Evolutionary conservation across 257 asterid genomes (phyloP).

Genomic region (Salvia splendens): DNA sequence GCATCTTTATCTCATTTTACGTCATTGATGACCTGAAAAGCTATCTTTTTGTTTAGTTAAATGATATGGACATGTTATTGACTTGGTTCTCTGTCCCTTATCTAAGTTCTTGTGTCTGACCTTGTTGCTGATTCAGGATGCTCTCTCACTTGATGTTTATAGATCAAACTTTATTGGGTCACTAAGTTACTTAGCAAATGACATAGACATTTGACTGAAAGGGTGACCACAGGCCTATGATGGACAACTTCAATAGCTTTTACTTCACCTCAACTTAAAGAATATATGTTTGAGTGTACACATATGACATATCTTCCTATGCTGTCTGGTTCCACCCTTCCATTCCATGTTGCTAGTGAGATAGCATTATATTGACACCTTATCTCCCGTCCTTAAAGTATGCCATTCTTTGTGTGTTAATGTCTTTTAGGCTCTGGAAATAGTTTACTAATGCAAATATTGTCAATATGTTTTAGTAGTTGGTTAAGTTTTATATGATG

Average conservation of each 20-base stretch:
- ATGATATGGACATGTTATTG: background rate
- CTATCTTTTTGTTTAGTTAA: background rate
- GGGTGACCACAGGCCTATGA: background rate
- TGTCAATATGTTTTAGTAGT: background rate
- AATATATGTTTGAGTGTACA: background rate
- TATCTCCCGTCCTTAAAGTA: background rate
- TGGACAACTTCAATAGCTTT: no score
- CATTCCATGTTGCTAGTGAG: background rate
- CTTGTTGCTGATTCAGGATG: conserved; percentile 1
- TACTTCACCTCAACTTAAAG: no score
- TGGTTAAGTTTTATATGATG: background rate
- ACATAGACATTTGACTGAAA: background rate
- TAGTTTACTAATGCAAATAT: conserved; percentile 4
- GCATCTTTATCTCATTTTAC: conserved; percentile 2
- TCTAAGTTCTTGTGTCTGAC: background rate
- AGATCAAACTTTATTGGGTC: background rate
- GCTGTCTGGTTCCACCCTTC: background rate
- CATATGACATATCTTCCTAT: background rate
- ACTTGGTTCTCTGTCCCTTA: background rate
- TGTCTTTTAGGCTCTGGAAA: background rate
- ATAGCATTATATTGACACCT: background rate
- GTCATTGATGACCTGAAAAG: background rate
- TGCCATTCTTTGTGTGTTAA: background rate
- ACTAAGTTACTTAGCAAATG: background rate
- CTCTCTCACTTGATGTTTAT: background rate